Percentiles rank a stretch among this genome's conserved stretches.
Evolutionary conservation across 768 basidiomycete genomes (phyloP).

Genomic region (Stropharia rugosoannulata): DNA sequence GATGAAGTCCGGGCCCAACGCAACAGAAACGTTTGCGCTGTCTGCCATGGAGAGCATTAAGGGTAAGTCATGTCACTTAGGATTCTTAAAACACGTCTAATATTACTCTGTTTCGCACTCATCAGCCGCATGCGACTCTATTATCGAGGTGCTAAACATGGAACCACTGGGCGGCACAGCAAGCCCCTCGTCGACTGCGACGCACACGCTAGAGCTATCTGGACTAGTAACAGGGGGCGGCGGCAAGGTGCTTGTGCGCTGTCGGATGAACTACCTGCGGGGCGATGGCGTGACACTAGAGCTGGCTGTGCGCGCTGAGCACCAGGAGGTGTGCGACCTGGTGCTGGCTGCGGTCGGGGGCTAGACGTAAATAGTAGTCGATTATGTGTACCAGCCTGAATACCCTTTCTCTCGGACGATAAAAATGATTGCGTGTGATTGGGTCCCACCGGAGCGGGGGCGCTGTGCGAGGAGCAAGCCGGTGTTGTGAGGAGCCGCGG

Average conservation of each 20-base stretch:
- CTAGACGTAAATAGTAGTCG: conserved; percentile 25
- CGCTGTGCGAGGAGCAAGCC: neutral
- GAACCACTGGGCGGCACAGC: conserved; percentile 93
- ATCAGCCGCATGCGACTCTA: conserved; percentile 92
- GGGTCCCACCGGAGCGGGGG: neutral
- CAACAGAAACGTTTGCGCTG: conserved; percentile 92
- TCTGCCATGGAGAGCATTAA: conserved; percentile 92
- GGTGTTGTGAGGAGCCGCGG: conserved; percentile 10
- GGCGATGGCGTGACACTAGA: conserved; percentile 94
- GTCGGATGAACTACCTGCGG: conserved; percentile 92
- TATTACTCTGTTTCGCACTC: conserved; percentile 16
- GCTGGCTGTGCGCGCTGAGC: conserved; percentile 88
- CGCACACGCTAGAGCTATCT: conserved; percentile 93
- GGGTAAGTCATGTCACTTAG: conserved; percentile 47
- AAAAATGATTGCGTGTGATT: neutral
- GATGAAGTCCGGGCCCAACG: conserved; percentile 69
- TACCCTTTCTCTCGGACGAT: conserved; percentile 9
- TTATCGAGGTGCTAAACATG: conserved; percentile 96
- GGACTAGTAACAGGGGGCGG: conserved; percentile 90
- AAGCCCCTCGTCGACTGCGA: conserved; percentile 72
- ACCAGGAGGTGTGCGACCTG: conserved; percentile 80
- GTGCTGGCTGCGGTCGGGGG: conserved; percentile 89
- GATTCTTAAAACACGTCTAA: neutral
- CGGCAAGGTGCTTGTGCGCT: conserved; percentile 93
- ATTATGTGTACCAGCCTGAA: conserved; percentile 9